Conservation (phyloP, 208 protist genomes). For the Phytomonas francai region DNA sequence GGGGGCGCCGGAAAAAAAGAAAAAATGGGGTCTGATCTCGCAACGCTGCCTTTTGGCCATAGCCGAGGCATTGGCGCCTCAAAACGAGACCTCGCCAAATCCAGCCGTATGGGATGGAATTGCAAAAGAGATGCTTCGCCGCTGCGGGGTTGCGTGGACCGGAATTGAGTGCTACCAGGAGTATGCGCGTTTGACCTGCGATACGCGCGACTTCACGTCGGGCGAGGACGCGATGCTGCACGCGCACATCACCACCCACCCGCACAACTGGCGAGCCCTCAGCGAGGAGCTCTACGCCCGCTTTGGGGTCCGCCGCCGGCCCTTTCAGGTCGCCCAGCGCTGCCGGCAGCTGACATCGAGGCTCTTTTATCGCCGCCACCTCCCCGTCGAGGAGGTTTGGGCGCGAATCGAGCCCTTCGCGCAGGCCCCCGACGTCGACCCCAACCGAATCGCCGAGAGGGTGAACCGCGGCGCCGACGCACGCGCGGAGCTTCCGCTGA, state of each 20-base stretch:
- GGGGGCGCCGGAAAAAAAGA: neutral
- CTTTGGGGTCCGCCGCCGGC: conserved; percentile 17
- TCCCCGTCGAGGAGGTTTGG: conserved; percentile 1
- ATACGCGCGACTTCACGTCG: neutral
- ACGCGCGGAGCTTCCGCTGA: neutral
- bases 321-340: conserved; percentile 34
- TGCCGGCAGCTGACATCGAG: conserved; percentile 23
- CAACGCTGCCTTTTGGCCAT: neutral
- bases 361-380: conserved; percentile 15
- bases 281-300: conserved; percentile 10
- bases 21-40: neutral
- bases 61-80: neutral
- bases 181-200: neutral
- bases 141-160: neutral
- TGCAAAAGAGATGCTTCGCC: neutral
- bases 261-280: conserved; percentile 25
- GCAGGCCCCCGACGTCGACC: neutral
- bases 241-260: conserved; percentile 9
- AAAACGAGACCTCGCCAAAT: neutral
- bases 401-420: neutral
- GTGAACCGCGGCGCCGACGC: neutral
- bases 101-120: neutral
- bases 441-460: neutral
- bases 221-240: conserved; percentile 24
- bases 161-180: conserved; percentile 2